Evolutionary conservation across 192 early-diverging fungal species (phyloP).

Genomic region (Coemansia sp.): DNA sequence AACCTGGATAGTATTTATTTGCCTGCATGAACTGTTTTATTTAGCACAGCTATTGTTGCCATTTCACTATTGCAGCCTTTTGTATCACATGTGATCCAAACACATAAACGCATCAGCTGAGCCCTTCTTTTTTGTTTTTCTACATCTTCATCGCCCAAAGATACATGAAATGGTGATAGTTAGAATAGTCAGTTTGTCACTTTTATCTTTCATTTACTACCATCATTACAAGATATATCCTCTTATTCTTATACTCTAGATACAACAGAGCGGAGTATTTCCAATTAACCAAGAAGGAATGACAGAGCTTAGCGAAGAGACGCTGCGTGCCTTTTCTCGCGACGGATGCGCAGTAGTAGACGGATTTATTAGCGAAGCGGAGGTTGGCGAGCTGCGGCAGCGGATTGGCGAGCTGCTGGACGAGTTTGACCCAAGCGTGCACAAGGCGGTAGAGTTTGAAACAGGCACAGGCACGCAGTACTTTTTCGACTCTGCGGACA

Average conservation of each 20-base stretch:
- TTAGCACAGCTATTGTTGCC: no score
- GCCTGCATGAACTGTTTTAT: no score
- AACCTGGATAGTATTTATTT: no score
- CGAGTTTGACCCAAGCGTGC: slow-evolving; percentile 63
- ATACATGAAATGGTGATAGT: no score
- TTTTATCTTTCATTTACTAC: no score
- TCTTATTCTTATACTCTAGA: not conserved
- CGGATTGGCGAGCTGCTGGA: slow-evolving; percentile 59
- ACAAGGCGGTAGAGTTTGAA: slow-evolving; percentile 78
- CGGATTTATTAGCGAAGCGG: slow-evolving; percentile 16
- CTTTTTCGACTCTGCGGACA: slow-evolving; percentile 83
- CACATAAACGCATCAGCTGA: not conserved
- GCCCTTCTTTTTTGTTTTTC: not conserved
- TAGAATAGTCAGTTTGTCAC: no score
- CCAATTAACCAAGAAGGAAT: not conserved
- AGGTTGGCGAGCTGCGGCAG: slow-evolving; percentile 16
- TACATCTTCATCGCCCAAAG: no score
- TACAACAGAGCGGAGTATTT: not conserved
- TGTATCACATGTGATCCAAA: not conserved
- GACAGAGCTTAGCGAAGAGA: slow-evolving; percentile 1
- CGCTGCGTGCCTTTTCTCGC: slow-evolving; percentile 13
- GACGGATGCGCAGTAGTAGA: slow-evolving; percentile 38
- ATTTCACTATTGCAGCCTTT: no score
- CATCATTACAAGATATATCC: not conserved
- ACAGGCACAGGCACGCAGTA: slow-evolving; percentile 87